Evolutionary conservation across 176 grass and related monocot genomes (phyloP).

Genomic region (Chloris gayana): DNA sequence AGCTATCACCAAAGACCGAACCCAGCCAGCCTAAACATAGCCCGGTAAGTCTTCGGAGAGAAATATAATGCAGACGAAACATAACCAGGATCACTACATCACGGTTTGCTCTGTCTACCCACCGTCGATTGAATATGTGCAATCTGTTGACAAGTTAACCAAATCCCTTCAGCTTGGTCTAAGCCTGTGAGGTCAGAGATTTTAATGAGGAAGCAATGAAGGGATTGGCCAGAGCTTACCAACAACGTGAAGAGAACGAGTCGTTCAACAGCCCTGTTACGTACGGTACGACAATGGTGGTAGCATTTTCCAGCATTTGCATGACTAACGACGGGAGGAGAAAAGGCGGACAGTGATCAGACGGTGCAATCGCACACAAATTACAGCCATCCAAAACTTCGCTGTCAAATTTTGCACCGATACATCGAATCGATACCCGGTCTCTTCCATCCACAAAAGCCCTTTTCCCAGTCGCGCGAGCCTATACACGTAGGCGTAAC

Average conservation of each 20-base stretch:
- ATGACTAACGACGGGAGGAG: neutral
- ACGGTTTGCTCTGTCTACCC: neutral
- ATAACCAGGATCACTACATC: neutral
- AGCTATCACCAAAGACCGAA: neutral
- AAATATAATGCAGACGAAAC: neutral
- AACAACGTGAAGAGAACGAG: neutral
- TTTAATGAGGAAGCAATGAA: neutral
- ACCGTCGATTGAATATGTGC: neutral
- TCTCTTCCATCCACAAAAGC: constrained; percentile 7
- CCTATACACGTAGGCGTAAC: neutral
- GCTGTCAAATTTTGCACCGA: neutral
- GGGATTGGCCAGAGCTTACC: neutral
- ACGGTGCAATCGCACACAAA: too few species aligned
- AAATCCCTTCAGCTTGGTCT: neutral
- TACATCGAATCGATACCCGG: neutral
- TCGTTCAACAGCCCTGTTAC: neutral
- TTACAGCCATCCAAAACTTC: neutral
- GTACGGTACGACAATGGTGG: neutral
- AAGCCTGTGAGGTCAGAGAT: neutral
- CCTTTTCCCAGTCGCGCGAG: neutral
- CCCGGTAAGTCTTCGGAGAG: neutral
- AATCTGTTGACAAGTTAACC: neutral
- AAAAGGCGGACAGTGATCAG: neutral
- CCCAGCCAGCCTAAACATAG: neutral
- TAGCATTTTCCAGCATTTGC: neutral